phyloP scores from a whole-genome alignment of 129 eudicot species.

The Deinandra increscens region DNA sequence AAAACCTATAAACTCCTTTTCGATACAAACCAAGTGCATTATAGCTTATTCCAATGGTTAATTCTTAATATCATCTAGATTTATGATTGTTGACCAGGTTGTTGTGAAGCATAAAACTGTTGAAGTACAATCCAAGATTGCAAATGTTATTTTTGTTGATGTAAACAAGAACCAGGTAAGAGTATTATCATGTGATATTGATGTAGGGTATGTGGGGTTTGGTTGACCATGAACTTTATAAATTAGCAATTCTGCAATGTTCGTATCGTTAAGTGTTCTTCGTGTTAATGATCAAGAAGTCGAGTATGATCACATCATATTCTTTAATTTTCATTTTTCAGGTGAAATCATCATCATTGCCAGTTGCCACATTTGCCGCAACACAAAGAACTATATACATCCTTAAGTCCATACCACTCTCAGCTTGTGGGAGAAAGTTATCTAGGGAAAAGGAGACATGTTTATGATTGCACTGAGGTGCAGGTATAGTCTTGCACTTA shows the following conservation, averaged over 20 bases:
- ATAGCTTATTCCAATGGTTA: not conserved
- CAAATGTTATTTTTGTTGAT: slow-evolving; percentile 77
- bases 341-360: slow-evolving; percentile 82
- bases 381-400: slow-evolving; percentile 54
- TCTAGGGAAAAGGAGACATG: slow-evolving; percentile 73
- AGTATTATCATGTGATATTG: slow-evolving; percentile 20
- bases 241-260: slow-evolving; percentile 1
- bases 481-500: slow-evolving; percentile 53
- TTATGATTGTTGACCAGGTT: slow-evolving; percentile 52
- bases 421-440: slow-evolving; percentile 94
- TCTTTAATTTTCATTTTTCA: slow-evolving; percentile 30
- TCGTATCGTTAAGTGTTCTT: slow-evolving; percentile 15
- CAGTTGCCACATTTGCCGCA: slow-evolving; percentile 73
- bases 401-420: slow-evolving; percentile 70
- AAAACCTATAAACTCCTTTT: not conserved
- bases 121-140: slow-evolving; percentile 79
- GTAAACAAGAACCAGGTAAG: slow-evolving; percentile 72
- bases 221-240: slow-evolving; percentile 12
- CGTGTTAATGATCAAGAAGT: slow-evolving; percentile 22
- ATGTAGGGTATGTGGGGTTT: not conserved
- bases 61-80: not conserved
- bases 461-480: slow-evolving; percentile 72
- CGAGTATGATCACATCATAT: not conserved
- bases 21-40: not conserved
- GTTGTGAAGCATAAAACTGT: slow-evolving; percentile 83